These are phyloP conservation scores for Debaryomyces robertsiae DNA, from an alignment of 1,139 yeast species.

Conservation along the genomic window DNA sequence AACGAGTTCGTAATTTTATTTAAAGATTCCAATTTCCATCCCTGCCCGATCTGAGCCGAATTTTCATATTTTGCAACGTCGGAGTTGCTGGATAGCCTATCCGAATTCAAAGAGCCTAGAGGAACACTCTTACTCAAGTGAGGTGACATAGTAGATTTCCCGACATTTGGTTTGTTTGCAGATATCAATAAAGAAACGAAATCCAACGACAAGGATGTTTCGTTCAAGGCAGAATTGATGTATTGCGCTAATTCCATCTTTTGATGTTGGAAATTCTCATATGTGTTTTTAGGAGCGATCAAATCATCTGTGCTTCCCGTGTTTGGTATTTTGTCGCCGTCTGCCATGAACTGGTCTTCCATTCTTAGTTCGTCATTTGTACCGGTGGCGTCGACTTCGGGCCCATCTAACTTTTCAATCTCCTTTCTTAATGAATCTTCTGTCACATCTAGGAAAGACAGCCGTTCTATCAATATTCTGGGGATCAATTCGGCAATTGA, in stretches of 20 bases:
- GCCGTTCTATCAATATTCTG: constrained; percentile 40
- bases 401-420: constrained; percentile 15
- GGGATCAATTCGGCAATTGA: constrained; percentile 46
- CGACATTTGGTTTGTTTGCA: constrained; percentile 81
- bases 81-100: constrained; percentile 39
- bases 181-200: constrained; percentile 82
- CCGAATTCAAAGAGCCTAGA: constrained; percentile 77
- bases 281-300: constrained; percentile 22
- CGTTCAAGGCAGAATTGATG: constrained; percentile 76
- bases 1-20: constrained; percentile 57
- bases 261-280: constrained; percentile 56
- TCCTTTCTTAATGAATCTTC: constrained; percentile 52
- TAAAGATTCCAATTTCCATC: constrained; percentile 83
- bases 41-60: constrained; percentile 60
- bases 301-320: constrained; percentile 13
- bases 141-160: constrained; percentile 86
- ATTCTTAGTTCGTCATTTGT: constrained; percentile 11
- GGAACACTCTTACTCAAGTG: constrained; percentile 78
- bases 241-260: constrained; percentile 58
- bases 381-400: constrained; percentile 2
- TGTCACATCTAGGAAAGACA: constrained; percentile 49
- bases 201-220: constrained; percentile 84
- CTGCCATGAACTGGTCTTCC: constrained; percentile 10
- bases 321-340: constrained; percentile 9
- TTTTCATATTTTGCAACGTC: constrained; percentile 25